Evolutionary conservation across 345 rosid genomes (phyloP).

Genomic region (Ailanthus altissimus): DNA sequence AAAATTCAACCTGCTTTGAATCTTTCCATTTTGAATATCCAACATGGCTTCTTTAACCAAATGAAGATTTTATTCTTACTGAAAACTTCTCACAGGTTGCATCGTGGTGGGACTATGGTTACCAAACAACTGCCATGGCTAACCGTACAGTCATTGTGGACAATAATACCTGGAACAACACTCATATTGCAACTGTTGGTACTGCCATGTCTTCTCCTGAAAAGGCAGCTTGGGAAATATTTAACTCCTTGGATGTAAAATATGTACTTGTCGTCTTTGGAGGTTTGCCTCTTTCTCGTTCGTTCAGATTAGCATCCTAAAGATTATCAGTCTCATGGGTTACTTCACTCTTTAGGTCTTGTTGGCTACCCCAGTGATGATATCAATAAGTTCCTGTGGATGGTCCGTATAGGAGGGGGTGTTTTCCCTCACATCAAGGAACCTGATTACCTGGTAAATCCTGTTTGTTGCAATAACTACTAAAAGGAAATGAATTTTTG

Average conservation of each 20-base stretch:
- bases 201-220: slow-evolving; percentile 99
- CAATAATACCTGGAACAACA: slow-evolving; percentile 98
- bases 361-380: slow-evolving; percentile 99
- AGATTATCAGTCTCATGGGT: slow-evolving; percentile 32
- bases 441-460: slow-evolving; percentile 83
- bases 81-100: slow-evolving; percentile 67
- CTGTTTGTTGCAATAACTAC: slow-evolving; percentile 1
- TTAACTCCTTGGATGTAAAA: slow-evolving; percentile 95
- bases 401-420: slow-evolving; percentile 99
- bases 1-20: background rate
- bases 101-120: slow-evolving; percentile 99
- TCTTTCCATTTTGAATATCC: background rate
- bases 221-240: slow-evolving; percentile 98
- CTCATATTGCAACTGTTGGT: slow-evolving; percentile 99
- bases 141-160: slow-evolving; percentile 98
- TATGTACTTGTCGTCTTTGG: slow-evolving; percentile 98
- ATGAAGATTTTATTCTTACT: background rate
- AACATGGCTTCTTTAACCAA: background rate
- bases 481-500: background rate
- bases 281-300: slow-evolving; percentile 54
- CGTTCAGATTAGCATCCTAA: slow-evolving; percentile 8
- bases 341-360: slow-evolving; percentile 56
- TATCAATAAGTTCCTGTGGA: slow-evolving; percentile 97
- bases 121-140: slow-evolving; percentile 99
- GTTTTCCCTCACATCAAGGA: slow-evolving; percentile 98